A percentile compares a stretch with the other conserved stretches of the same genome.
phyloP scores from a whole-genome alignment of 345 rosid species.

The Brassica cretica region DNA sequence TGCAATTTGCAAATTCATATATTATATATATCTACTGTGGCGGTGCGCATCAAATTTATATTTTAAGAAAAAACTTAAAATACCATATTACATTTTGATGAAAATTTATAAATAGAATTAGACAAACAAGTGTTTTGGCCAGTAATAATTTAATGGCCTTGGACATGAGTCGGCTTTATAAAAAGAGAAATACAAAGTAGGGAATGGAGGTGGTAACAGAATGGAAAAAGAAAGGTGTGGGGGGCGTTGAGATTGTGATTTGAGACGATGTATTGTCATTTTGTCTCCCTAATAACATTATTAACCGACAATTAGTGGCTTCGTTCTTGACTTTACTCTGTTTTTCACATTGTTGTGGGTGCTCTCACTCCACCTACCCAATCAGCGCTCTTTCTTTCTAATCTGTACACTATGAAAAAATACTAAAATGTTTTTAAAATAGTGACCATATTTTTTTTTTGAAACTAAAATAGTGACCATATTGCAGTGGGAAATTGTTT shows the following conservation, averaged over 20 bases:
- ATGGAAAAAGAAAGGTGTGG: conserved; percentile 34
- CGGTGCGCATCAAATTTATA: background rate
- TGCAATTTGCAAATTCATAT: background rate
- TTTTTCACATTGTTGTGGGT: conserved; percentile 29
- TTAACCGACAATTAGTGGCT: conserved; percentile 36
- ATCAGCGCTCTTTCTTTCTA: conserved; percentile 18
- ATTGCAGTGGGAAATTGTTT: conserved; percentile 22
- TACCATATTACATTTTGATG: background rate
- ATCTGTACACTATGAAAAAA: background rate
- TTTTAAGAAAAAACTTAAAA: background rate
- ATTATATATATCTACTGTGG: background rate
- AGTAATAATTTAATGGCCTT: conserved; percentile 15
- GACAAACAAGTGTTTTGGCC: conserved; percentile 5
- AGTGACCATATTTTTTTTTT: background rate
- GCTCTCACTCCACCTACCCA: conserved; percentile 33
- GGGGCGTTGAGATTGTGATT: conserved; percentile 21
- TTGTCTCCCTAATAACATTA: conserved; percentile 12
- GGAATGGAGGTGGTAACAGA: conserved; percentile 29
- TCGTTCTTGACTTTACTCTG: conserved; percentile 14
- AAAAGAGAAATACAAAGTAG: conserved; percentile 6
- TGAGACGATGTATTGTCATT: conserved; percentile 13
- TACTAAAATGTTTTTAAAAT: background rate
- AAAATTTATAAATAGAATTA: background rate
- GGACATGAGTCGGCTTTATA: conserved; percentile 16
- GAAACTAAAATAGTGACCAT: background rate